Evolutionary conservation across 768 basidiomycete species (phyloP), one percentile per base, ranked within the genome.

Genomic region (Mycena pura): DNA sequence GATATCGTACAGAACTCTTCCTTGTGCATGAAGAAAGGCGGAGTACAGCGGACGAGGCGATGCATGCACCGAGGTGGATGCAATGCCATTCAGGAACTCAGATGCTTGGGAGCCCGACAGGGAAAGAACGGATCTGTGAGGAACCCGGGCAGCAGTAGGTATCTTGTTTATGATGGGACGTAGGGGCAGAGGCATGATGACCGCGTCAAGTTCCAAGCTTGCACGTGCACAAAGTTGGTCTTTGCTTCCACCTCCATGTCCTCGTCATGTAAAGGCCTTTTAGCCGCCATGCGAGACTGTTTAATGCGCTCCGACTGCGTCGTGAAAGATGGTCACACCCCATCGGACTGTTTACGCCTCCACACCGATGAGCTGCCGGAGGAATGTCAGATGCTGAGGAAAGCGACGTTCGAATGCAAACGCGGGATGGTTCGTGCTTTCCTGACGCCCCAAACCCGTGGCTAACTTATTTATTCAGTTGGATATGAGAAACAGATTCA

Each of bases 341-440:
- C 95, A 7, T 94, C 93, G 0, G 90, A 92, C 29, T 96, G 95
- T 74, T 82, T 96, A 46, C 86, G 83, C 68, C 71, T 91, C 25
- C 91, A 95, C 74, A 77, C 75, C 22, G 78, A 88, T 53, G 89
- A 93, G 63, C 81, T 96, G 24, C 93, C 95, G 2, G 87, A 91
- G 66, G 82, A 90, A 67, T 96, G 95, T 72, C 85, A 86, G 71
- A 83, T 86, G 25, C 77, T 96, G 54, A 82, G 95, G 50, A 87
- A 86, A 73, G 92, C 92, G 11, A 88, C 91, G 1, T 95, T 91
- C 67, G 92, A 96, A 65, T 96, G 95, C 78, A 96, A 96, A 74
- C 83, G 93, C 59, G 92, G 89, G 40, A 91, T 93, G 91, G 93
- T 93, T 59, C 59, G 86, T 79, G 22, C 17, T 24, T 13, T 60